A percentile compares a stretch with the other conserved stretches of the same genome.
phyloP scores from a whole-genome alignment of 768 basidiomycete species.

The Mycena epipterygia region DNA sequence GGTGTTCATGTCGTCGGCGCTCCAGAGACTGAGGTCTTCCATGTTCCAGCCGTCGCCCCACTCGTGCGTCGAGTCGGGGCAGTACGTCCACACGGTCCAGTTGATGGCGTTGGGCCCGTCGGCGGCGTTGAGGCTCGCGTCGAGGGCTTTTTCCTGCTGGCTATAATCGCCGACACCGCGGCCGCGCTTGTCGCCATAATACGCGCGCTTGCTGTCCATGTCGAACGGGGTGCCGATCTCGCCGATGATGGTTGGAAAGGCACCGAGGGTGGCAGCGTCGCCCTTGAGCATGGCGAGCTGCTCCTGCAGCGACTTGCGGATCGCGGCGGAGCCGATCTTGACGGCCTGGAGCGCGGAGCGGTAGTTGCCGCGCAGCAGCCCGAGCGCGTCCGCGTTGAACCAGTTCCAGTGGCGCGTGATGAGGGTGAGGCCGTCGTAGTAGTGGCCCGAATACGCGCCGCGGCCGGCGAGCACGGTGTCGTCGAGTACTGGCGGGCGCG shows the following conservation, averaged over 20 bases:
- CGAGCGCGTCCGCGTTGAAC: constrained; percentile 96
- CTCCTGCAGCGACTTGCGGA: constrained; percentile 83
- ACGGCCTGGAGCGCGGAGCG: constrained; percentile 76
- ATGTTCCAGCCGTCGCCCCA: constrained; percentile 99
- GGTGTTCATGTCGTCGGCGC: constrained; percentile 72
- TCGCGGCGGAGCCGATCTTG: constrained; percentile 85
- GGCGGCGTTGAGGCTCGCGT: constrained; percentile 83
- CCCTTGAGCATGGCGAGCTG: constrained; percentile 85
- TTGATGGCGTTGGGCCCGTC: constrained; percentile 84
- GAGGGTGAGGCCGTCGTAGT: constrained; percentile 95
- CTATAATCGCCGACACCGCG: constrained; percentile 76
- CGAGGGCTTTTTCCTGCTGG: constrained; percentile 86
- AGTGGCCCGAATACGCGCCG: constrained; percentile 84
- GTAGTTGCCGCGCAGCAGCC: constrained; percentile 90
- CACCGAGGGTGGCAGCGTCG: constrained; percentile 76
- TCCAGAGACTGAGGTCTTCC: constrained; percentile 95
- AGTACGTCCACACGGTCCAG: constrained; percentile 93
- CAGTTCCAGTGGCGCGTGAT: constrained; percentile 94
- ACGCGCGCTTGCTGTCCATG: constrained; percentile 89
- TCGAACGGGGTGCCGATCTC: constrained; percentile 97
- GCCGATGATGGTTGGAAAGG: constrained; percentile 92
- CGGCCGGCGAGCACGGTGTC: constrained; percentile 74
- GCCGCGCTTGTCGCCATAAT: constrained; percentile 75
- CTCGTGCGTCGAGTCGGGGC: constrained; percentile 82
- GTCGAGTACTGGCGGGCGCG: constrained; percentile 74